A percentile compares a stretch with the other conserved stretches of the same genome.
Conservation (phyloP, 1,284 basidiomycete species). For the Fomitopsis pinicola region DNA sequence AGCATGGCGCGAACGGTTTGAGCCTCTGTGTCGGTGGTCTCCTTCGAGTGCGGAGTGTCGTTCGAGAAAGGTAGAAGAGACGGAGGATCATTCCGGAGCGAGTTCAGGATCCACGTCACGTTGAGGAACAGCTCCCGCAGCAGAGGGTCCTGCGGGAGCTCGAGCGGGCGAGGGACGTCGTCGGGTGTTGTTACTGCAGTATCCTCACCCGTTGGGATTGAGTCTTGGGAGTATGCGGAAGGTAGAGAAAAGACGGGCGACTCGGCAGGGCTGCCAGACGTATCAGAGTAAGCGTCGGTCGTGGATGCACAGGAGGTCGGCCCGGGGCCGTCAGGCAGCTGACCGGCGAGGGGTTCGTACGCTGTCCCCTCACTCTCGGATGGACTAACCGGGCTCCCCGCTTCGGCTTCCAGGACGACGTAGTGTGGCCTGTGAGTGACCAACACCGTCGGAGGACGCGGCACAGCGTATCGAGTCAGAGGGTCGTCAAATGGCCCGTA, state of each 20-base stretch:
- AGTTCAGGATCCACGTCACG: background rate
- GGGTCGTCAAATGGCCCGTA: too few relatives aligned
- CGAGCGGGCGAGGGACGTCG: background rate
- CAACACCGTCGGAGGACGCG: too few relatives aligned
- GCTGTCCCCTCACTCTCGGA: too few relatives aligned
- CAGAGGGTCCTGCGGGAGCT: background rate
- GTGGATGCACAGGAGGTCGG: background rate
- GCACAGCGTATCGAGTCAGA: too few relatives aligned
- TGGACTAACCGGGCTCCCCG: too few relatives aligned
- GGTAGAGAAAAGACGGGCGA: background rate
- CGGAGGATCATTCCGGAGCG: background rate
- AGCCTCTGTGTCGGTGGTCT: background rate
- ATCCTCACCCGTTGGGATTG: background rate
- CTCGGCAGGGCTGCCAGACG: background rate
- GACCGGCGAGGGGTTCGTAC: background rate
- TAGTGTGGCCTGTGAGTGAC: too few relatives aligned
- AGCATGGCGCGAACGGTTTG: background rate
- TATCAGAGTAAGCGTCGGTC: background rate
- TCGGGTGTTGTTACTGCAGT: background rate
- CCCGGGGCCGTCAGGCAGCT: background rate
- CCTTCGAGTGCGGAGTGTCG: background rate
- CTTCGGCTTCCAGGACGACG: background rate
- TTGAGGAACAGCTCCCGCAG: background rate
- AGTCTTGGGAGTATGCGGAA: background rate
- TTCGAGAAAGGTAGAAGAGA: background rate